Evolutionary conservation across 1,284 basidiomycete genomes (phyloP).

Genomic region (Pseudozyma hubeiensis): DNA sequence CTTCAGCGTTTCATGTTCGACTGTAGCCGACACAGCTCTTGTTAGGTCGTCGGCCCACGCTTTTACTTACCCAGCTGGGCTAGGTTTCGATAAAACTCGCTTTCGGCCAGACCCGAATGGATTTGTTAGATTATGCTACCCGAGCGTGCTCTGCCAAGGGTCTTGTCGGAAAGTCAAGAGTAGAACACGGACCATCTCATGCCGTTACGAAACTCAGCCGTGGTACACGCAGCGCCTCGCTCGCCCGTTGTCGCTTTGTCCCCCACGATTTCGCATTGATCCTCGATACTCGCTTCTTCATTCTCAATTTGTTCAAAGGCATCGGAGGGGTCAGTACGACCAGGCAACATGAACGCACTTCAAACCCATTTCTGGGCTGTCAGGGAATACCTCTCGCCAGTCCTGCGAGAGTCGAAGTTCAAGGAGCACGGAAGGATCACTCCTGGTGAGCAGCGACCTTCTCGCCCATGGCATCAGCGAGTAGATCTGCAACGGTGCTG

Average conservation of each 20-base stretch:
- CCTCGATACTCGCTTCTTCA: neutral
- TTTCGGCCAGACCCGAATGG: no score
- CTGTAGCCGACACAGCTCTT: no score
- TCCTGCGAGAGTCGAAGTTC: conserved; percentile 97
- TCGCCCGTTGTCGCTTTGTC: neutral
- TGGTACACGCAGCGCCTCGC: neutral
- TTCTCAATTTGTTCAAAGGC: neutral
- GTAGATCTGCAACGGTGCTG: no score
- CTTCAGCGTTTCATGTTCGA: no score
- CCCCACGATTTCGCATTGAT: neutral
- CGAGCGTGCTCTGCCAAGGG: neutral
- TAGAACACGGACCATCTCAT: conserved; percentile 2
- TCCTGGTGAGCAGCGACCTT: conserved; percentile 76
- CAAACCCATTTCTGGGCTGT: conserved; percentile 90
- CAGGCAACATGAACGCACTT: conserved; percentile 26
- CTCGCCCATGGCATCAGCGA: no score
- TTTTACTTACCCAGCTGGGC: no score
- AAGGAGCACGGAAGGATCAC: conserved; percentile 97
- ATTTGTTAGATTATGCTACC: no score
- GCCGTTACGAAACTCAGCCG: conserved; percentile 1
- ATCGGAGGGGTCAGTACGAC: neutral
- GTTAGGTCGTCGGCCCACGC: no score
- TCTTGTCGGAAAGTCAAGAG: neutral
- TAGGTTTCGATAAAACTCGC: no score
- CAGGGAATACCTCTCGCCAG: conserved; percentile 94